Conservation (phyloP, 768 basidiomycete genomes). For the Russula olivacea region DNA sequence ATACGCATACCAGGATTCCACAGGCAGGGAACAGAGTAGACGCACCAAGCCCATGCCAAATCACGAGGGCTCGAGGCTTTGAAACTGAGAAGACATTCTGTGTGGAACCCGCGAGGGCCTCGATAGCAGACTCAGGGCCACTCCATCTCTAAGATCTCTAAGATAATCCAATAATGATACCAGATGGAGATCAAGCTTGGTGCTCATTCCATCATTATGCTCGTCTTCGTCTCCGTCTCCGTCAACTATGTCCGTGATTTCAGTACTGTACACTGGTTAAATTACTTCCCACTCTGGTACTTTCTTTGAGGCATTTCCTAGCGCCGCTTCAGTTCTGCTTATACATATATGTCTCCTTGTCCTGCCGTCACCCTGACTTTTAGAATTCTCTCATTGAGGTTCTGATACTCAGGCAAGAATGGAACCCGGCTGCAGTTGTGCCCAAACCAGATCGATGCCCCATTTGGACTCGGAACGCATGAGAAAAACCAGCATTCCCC, state of each 20-base stretch:
- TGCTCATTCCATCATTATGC: too few species aligned
- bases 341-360: background rate
- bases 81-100: conserved; percentile 13
- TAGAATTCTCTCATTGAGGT: background rate
- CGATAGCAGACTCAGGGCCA: too few species aligned
- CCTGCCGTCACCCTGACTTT: background rate
- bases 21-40: background rate
- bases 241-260: too few species aligned
- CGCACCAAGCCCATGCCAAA: conserved; percentile 71
- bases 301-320: background rate
- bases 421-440: background rate
- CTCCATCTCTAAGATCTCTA: too few species aligned
- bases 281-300: background rate
- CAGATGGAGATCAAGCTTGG: too few species aligned
- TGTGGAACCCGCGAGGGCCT: background rate
- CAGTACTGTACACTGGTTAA: too few species aligned
- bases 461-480: background rate
- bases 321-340: background rate
- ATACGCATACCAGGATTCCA: too few species aligned
- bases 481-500: background rate
- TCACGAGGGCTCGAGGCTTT: conserved; percentile 50
- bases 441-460: background rate
- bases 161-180: background rate
- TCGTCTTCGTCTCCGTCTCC: too few species aligned
- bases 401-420: background rate